phyloP scores from a whole-genome alignment of 495 filamentous ascomycete species.

The Penicillium crystallinum region DNA sequence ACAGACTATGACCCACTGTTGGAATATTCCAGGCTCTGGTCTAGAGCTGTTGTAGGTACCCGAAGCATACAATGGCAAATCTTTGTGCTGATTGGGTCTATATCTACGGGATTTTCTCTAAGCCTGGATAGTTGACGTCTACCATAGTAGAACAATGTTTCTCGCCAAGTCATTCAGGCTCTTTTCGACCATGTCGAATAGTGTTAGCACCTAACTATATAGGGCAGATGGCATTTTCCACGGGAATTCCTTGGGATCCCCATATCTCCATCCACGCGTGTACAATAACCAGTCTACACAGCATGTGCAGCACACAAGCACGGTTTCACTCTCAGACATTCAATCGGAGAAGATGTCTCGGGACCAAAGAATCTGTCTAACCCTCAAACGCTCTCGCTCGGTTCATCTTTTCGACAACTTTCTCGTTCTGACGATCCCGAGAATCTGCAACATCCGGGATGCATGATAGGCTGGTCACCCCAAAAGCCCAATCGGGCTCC shows the following conservation, averaged over 20 bases:
- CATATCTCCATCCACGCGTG: constrained; percentile 12
- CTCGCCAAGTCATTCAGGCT: neutral
- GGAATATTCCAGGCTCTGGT: neutral
- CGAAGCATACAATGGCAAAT: neutral
- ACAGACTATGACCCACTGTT: constrained; percentile 5
- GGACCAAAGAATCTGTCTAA: neutral
- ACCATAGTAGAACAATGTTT: neutral
- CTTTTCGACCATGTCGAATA: neutral
- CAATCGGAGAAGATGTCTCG: neutral
- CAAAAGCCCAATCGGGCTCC: constrained; percentile 5
- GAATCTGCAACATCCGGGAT: constrained; percentile 2
- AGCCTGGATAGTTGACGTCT: neutral
- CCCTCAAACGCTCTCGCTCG: neutral
- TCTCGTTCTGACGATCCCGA: neutral
- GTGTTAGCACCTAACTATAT: constrained; percentile 2
- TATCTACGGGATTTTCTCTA: neutral
- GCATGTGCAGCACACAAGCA: constrained; percentile 8
- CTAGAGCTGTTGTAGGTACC: neutral
- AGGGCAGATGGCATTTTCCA: constrained; percentile 13
- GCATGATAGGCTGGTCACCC: constrained; percentile 12
- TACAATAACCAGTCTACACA: constrained; percentile 17
- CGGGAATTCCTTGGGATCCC: constrained; percentile 2
- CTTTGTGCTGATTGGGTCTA: too few relatives aligned
- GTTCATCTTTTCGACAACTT: neutral
- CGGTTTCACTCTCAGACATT: neutral